A percentile compares a stretch with the other conserved stretches of the same genome.
Conservation (phyloP, 2,329 filamentous ascomycete genomes). For the Botryosphaeria dothidea region DNA sequence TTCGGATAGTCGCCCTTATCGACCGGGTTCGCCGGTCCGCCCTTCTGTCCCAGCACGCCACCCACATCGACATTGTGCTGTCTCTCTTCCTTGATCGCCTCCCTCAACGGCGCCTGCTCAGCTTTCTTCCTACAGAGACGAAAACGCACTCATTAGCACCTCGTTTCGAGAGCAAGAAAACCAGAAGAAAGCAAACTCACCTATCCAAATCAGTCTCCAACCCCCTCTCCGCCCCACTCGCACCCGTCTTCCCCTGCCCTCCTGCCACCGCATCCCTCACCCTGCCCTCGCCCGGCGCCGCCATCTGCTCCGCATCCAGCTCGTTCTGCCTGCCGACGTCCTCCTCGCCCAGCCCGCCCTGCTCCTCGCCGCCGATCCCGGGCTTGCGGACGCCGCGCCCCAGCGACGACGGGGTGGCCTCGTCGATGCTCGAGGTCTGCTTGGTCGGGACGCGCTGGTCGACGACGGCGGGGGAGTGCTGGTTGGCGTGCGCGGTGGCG, state of each 20-base stretch:
- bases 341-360: conserved; percentile 39
- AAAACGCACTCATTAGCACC: neutral
- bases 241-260: conserved; percentile 35
- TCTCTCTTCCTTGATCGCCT: conserved; percentile 43
- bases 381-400: conserved; percentile 43
- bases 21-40: conserved; percentile 44
- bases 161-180: no score
- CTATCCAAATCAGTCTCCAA: conserved; percentile 48
- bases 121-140: conserved; percentile 47
- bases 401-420: conserved; percentile 40
- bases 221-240: conserved; percentile 38
- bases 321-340: conserved; percentile 48
- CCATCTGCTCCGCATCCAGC: conserved; percentile 50
- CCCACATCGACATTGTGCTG: conserved; percentile 39
- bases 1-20: conserved; percentile 17
- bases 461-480: conserved; percentile 23
- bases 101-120: conserved; percentile 46
- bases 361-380: conserved; percentile 46
- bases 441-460: conserved; percentile 42
- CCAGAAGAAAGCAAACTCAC: conserved; percentile 27
- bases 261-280: conserved; percentile 44
- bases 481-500: conserved; percentile 36
- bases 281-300: conserved; percentile 47
- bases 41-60: conserved; percentile 46
- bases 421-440: conserved; percentile 33